phyloP scores from a whole-genome alignment of 306 rosid species.

The Quercus engelmannii region DNA sequence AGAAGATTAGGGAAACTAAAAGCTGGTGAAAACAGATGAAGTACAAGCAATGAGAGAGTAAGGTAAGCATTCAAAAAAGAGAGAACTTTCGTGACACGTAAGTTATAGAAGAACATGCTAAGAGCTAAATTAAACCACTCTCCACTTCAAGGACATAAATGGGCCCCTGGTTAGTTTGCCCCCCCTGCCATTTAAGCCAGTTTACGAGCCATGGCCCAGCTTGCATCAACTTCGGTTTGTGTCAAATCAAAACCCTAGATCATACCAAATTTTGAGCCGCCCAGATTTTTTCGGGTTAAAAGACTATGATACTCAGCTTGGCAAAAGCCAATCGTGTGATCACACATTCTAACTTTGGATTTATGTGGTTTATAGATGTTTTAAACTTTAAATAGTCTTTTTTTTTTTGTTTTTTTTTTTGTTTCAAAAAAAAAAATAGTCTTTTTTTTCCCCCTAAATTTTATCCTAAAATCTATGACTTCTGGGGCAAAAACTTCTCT shows the following conservation, averaged over 20 bases:
- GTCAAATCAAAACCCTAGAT: slow-evolving; percentile 17
- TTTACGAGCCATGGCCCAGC: slow-evolving; percentile 11
- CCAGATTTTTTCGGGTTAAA: background rate
- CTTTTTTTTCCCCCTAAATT: too few relatives aligned
- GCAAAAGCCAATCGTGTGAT: background rate
- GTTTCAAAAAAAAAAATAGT: too few relatives aligned
- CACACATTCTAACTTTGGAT: too few relatives aligned
- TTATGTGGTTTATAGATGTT: too few relatives aligned
- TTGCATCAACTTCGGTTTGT: background rate
- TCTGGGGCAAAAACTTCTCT: too few relatives aligned
- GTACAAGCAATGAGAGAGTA: background rate
- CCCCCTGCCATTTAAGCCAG: background rate
- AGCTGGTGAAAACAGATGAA: background rate
- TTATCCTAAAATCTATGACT: too few relatives aligned
- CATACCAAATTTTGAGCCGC: background rate
- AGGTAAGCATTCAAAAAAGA: background rate
- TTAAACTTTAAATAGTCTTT: too few relatives aligned
- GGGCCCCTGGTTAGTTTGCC: slow-evolving; percentile 1
- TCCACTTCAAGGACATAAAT: background rate
- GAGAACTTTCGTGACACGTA: background rate
- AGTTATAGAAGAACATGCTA: background rate
- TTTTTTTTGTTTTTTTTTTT: too few relatives aligned
- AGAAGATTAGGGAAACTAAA: background rate
- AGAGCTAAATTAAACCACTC: background rate
- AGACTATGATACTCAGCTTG: background rate